A percentile compares a stretch with the other conserved stretches of the same genome.
Conservation (phyloP, 345 rosid species). For the Citrus unshiu region DNA sequence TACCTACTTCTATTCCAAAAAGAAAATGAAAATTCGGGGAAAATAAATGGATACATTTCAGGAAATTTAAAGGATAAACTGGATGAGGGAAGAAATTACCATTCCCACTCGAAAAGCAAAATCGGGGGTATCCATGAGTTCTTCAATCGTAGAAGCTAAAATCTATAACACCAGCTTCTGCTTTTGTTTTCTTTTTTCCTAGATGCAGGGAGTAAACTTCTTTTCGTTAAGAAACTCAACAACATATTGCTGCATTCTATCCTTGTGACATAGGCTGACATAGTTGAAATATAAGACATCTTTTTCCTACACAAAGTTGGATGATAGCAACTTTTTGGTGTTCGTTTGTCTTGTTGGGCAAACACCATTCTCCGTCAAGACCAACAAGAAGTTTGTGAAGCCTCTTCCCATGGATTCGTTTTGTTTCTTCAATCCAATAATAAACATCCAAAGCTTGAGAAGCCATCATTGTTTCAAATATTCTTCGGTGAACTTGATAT, state of each 20-base stretch:
- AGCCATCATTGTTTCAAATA: neutral
- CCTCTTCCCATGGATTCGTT: too few species aligned
- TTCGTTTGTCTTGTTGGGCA: too few species aligned
- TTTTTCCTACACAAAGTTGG: too few species aligned
- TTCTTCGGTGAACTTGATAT: neutral
- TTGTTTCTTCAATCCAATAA: too few species aligned
- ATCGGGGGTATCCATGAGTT: slow-evolving; percentile 9
- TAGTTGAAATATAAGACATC: too few species aligned
- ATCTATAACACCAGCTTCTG: neutral
- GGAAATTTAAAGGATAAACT: neutral
- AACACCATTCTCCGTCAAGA: too few species aligned
- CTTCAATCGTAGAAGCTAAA: slow-evolving; percentile 13
- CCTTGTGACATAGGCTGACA: too few species aligned
- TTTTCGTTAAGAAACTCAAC: too few species aligned
- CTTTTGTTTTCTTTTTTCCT: neutral
- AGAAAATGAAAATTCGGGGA: neutral
- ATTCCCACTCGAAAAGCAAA: slow-evolving; percentile 6
- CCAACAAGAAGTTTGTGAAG: too few species aligned
- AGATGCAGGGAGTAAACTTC: slow-evolving; percentile 1
- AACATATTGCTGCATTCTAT: too few species aligned
- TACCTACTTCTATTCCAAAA: slow-evolving; percentile 10
- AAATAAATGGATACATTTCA: neutral
- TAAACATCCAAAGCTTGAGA: neutral
- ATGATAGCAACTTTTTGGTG: too few species aligned
- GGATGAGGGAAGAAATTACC: slow-evolving; percentile 11